Evolutionary conservation across 2,329 filamentous ascomycete genomes (phyloP), one percentile per base, ranked within the genome.

Genomic region (Diaporthe ilicicola): DNA sequence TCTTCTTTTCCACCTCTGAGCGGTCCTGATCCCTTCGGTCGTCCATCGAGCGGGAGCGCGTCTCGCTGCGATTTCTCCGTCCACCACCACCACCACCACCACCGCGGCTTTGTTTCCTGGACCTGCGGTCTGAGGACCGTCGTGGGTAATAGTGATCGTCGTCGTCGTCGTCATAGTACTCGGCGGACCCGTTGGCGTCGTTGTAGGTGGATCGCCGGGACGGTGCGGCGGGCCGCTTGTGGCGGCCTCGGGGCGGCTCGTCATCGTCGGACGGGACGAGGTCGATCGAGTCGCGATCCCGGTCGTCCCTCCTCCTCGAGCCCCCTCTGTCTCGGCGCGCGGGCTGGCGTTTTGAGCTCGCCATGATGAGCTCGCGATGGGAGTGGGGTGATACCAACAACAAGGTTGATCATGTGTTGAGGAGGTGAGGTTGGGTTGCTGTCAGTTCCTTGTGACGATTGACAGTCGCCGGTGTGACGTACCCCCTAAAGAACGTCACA

Each of bases 151-250:
- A 32, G 19, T 62, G 53, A 27, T 69, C 66, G 5, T 69, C 67
- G 29, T 69, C 66, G 29, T 69, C 66, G 29, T 69, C 66, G 32
- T 34, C 4, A 24, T 51, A 62, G 42, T 71, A 68, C n/a, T 67
- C 69, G 22, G 54, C 64, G 4, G 69, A 54, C 44, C 54, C 54
- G 37, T 71, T 51, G 62, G 42, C 69, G 37, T 68, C 69, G 54
- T 68, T 67, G 46, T 71, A 68, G 3, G 53, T 55, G 9, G 69
- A 53, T 15, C 53, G 39, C 27, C 69, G 69, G 34, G 62, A 55
- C 15, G 34, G 9, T n/a, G n/a, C n/a, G 12, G 53, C 37, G 3
- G 54, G 69, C 29, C 54, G 64, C 64, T 50, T 66, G 3, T 34
- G 6, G 29, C 61, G 69, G 37, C 62, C 37, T n/a, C 67, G 67